A percentile compares a stretch with the other conserved stretches of the same genome.
phyloP scores from a whole-genome alignment of 2,329 filamentous ascomycete genomes.

The Sporothrix mexicana region DNA sequence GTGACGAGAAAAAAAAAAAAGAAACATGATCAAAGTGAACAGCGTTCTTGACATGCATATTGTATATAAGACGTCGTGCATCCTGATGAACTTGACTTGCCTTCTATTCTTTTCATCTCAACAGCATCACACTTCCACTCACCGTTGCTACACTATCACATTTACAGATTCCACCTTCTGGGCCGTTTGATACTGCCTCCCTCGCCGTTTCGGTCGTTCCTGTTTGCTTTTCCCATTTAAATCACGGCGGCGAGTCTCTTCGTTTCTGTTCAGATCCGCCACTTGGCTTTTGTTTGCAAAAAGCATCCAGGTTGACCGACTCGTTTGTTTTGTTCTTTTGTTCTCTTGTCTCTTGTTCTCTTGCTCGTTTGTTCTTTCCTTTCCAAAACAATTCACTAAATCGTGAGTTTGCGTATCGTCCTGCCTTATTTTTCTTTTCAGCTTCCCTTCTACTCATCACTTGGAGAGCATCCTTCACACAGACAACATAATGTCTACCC shows the following conservation, averaged over 20 bases:
- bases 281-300: not conserved
- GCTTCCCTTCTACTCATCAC: not conserved
- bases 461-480: not conserved
- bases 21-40: not conserved
- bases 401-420: slow-evolving; percentile 16
- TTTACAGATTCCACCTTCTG: not conserved
- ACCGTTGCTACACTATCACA: not conserved
- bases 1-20: not conserved
- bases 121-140: not conserved
- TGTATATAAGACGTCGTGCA: slow-evolving; percentile 3
- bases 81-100: not conserved
- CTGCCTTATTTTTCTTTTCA: too few relatives aligned
- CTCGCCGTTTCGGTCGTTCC: not conserved
- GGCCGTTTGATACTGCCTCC: slow-evolving; percentile 18
- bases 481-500: not conserved
- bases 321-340: not conserved
- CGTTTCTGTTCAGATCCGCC: not conserved
- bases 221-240: not conserved
- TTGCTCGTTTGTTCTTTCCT: too few relatives aligned
- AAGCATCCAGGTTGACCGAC: not conserved
- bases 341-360: not conserved
- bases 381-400: not conserved
- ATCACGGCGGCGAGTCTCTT: not conserved
- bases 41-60: too few relatives aligned
- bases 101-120: not conserved